A percentile compares a stretch with the other conserved stretches of the same genome.
phyloP scores from a whole-genome alignment of 176 grass and related monocot genomes.

The Juncus effusus region DNA sequence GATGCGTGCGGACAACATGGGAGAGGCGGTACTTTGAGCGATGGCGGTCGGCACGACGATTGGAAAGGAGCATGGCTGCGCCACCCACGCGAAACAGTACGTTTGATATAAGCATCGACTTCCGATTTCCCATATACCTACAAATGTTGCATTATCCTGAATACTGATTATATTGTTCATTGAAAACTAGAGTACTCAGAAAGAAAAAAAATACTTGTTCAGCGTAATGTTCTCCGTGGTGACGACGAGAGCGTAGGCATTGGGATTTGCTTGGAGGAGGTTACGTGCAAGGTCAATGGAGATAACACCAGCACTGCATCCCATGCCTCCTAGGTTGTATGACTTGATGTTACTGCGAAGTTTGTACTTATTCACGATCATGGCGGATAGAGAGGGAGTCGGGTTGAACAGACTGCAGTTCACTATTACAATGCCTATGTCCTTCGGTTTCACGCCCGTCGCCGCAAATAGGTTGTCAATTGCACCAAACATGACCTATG shows the following conservation, averaged over 20 bases:
- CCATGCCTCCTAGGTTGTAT: slow-evolving; percentile 89
- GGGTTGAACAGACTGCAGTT: slow-evolving; percentile 92
- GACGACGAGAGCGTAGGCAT: slow-evolving; percentile 71
- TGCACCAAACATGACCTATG: slow-evolving; percentile 50
- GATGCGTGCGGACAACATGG: slow-evolving; percentile 82
- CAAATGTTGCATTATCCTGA: background rate
- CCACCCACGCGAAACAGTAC: slow-evolving; percentile 77
- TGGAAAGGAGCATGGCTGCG: slow-evolving; percentile 72
- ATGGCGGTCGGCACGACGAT: slow-evolving; percentile 43
- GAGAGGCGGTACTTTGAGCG: slow-evolving; percentile 65
- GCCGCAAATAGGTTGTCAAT: slow-evolving; percentile 64
- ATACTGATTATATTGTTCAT: too few species aligned
- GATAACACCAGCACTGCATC: slow-evolving; percentile 89
- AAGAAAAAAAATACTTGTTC: slow-evolving; percentile 40
- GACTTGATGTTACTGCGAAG: slow-evolving; percentile 70
- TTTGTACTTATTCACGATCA: slow-evolving; percentile 91
- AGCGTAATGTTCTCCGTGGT: slow-evolving; percentile 96
- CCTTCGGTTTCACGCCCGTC: slow-evolving; percentile 70
- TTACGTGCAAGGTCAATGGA: slow-evolving; percentile 65
- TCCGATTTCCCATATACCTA: slow-evolving; percentile 77
- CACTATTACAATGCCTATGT: slow-evolving; percentile 73
- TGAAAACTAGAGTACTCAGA: too few species aligned
- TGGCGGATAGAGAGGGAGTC: slow-evolving; percentile 83
- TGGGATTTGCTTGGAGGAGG: slow-evolving; percentile 70
- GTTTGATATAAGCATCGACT: slow-evolving; percentile 87